Percentiles rank a stretch among this genome's conserved stretches.
Evolutionary conservation across 75 land plant genomes (phyloP).

Genomic region (Gnetum montanum): DNA sequence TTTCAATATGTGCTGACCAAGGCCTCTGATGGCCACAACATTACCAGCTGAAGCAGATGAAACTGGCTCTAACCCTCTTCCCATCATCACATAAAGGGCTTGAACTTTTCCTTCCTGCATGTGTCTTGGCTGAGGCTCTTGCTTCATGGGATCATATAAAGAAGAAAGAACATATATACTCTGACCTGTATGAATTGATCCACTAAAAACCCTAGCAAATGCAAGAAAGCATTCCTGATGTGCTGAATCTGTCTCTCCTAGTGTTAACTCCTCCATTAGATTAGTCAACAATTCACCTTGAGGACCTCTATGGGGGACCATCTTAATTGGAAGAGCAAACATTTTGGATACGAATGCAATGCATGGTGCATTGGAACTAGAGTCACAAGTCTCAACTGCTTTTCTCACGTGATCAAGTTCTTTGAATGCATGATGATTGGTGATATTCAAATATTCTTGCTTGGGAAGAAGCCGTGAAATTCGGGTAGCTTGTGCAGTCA

Average conservation of each 20-base stretch:
- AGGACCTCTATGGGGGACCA: slow-evolving; percentile 60
- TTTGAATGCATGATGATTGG: slow-evolving; percentile 22
- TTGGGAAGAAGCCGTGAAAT: slow-evolving; percentile 57
- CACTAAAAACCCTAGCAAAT: slow-evolving; percentile 91
- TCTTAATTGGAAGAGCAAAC: slow-evolving; percentile 77
- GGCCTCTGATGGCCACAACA: slow-evolving; percentile 79
- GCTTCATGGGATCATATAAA: slow-evolving; percentile 63
- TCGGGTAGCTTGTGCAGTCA: slow-evolving; percentile 56
- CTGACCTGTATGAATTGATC: slow-evolving; percentile 56
- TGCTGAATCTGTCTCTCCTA: slow-evolving; percentile 54
- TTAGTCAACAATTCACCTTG: slow-evolving; percentile 37
- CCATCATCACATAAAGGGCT: slow-evolving; percentile 89
- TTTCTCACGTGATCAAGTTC: slow-evolving; percentile 60
- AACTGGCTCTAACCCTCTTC: slow-evolving; percentile 70
- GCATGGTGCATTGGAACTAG: slow-evolving; percentile 54
- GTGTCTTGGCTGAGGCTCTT: slow-evolving; percentile 43
- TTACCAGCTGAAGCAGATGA: slow-evolving; percentile 64
- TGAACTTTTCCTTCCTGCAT: slow-evolving; percentile 78
- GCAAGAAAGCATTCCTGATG: slow-evolving; percentile 79
- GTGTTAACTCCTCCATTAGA: slow-evolving; percentile 21
- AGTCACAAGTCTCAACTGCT: slow-evolving; percentile 69
- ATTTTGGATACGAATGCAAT: slow-evolving; percentile 91
- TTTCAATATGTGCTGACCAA: slow-evolving; percentile 79
- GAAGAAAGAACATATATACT: slow-evolving; percentile 77
- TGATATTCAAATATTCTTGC: slow-evolving; percentile 13